Evolutionary conservation across 352 stramenopile species (phyloP).

Genomic region (Phytophthora europaea): DNA sequence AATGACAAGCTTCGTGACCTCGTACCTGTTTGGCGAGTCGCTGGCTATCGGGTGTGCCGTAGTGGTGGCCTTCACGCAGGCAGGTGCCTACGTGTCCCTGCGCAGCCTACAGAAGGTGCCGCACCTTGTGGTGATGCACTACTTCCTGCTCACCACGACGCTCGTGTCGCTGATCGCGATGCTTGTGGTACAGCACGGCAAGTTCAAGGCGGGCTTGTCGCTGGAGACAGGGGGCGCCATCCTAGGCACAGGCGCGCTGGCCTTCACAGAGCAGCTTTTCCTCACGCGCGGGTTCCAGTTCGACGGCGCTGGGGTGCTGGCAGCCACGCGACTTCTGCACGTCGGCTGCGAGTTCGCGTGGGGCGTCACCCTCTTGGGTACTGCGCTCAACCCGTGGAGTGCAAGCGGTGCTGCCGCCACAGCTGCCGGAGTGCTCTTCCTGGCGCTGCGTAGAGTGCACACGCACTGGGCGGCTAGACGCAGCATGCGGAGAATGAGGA

Average conservation of each 20-base stretch:
- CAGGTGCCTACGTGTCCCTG: constrained; percentile 54
- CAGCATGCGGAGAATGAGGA: constrained; percentile 26
- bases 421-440: constrained; percentile 38
- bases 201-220: constrained; percentile 33
- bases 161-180: constrained; percentile 48
- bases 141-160: constrained; percentile 58
- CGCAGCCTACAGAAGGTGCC: constrained; percentile 56
- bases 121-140: constrained; percentile 72
- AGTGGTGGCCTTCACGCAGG: constrained; percentile 42
- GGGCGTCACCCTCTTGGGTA: constrained; percentile 50
- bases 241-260: constrained; percentile 48
- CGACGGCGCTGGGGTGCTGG: constrained; percentile 59
- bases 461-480: constrained; percentile 42
- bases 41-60: constrained; percentile 43
- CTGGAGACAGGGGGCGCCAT: constrained; percentile 39
- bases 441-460: constrained; percentile 36
- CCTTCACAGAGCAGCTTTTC: constrained; percentile 63
- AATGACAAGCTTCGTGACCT: constrained; percentile 39
- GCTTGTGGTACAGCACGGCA: constrained; percentile 40
- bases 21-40: constrained; percentile 38
- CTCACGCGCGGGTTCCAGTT: constrained; percentile 75
- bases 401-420: constrained; percentile 49
- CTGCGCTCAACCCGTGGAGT: constrained; percentile 55
- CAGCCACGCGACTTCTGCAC: constrained; percentile 59
- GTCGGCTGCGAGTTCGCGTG: constrained; percentile 69